Conservation (phyloP, 192 early-diverging fungal genomes). For the Rhizoclosmatium sp. region DNA sequence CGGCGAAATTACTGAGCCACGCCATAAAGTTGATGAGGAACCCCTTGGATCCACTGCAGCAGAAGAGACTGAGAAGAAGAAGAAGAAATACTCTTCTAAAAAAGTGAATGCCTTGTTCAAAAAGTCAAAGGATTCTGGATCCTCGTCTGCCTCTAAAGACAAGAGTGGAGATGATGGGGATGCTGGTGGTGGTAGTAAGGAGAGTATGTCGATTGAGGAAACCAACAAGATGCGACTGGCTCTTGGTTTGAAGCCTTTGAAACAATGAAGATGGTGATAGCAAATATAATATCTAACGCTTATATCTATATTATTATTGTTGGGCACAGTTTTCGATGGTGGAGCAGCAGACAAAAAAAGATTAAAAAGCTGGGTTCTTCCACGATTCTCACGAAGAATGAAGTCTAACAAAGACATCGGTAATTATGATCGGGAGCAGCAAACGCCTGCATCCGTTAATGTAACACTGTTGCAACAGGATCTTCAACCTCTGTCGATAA, state of each 20-base stretch:
- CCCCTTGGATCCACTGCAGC: not conserved
- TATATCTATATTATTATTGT: too few species aligned
- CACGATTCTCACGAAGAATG: too few species aligned
- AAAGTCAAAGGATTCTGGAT: conserved; percentile 33
- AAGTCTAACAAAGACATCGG: too few species aligned
- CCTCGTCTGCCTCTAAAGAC: not conserved
- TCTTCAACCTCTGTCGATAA: too few species aligned
- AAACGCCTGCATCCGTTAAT: too few species aligned
- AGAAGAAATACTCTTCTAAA: conserved; percentile 55
- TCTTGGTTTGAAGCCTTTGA: conserved; percentile 59
- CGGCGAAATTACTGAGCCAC: conserved; percentile 8
- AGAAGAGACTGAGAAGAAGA: conserved; percentile 31
- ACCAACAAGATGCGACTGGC: conserved; percentile 57
- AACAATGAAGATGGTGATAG: conserved; percentile 4
- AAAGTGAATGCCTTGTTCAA: conserved; percentile 63
- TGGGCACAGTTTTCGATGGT: too few species aligned
- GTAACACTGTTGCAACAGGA: too few species aligned
- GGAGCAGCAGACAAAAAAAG: too few species aligned
- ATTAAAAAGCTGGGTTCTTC: too few species aligned
- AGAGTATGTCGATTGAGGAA: conserved; percentile 56
- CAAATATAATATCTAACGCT: too few species aligned
- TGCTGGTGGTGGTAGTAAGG: conserved; percentile 37
- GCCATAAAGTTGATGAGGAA: not conserved
- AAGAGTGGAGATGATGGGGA: not conserved
- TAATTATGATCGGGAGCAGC: too few species aligned